phyloP scores from a whole-genome alignment of 495 filamentous ascomycete species.

The Podospora bellae-mahoneyi region DNA sequence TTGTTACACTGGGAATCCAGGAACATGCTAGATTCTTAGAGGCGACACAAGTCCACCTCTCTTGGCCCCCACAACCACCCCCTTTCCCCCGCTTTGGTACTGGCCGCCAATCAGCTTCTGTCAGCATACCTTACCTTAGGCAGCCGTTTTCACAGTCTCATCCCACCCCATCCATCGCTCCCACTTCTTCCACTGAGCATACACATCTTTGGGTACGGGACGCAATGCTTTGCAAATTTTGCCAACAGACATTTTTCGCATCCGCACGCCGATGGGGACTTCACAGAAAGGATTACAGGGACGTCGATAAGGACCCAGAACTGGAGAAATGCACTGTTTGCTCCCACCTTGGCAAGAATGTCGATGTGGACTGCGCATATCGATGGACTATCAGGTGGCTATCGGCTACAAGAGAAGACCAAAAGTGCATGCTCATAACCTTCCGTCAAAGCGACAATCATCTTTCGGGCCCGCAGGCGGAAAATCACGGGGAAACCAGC shows the following conservation, averaged over 20 bases:
- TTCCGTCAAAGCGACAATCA: conserved; percentile 3
- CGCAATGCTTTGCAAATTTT: conserved; percentile 3
- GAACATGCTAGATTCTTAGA: too few species aligned
- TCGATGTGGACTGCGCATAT: not conserved
- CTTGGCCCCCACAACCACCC: too few species aligned
- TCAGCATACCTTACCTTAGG: too few species aligned
- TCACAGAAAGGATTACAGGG: not conserved
- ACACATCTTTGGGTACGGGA: too few species aligned
- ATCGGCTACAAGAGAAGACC: not conserved
- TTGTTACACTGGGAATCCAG: too few species aligned
- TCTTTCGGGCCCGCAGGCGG: too few species aligned
- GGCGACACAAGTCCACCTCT: too few species aligned
- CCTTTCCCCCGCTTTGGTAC: too few species aligned
- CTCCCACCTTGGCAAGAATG: not conserved
- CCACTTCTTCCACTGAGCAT: too few species aligned
- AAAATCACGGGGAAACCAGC: not conserved
- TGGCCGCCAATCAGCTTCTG: too few species aligned
- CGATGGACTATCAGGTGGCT: conserved; percentile 7
- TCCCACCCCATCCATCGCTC: too few species aligned
- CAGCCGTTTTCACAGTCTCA: too few species aligned
- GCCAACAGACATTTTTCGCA: not conserved
- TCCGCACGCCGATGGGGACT: not conserved
- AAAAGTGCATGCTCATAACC: not conserved
- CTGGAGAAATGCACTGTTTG: not conserved
- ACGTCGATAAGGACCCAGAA: conserved; percentile 4